These are phyloP conservation scores for Leptographium flavum DNA, from an alignment of 2,329 filamentous ascomycete species.

Conservation along the genomic window DNA sequence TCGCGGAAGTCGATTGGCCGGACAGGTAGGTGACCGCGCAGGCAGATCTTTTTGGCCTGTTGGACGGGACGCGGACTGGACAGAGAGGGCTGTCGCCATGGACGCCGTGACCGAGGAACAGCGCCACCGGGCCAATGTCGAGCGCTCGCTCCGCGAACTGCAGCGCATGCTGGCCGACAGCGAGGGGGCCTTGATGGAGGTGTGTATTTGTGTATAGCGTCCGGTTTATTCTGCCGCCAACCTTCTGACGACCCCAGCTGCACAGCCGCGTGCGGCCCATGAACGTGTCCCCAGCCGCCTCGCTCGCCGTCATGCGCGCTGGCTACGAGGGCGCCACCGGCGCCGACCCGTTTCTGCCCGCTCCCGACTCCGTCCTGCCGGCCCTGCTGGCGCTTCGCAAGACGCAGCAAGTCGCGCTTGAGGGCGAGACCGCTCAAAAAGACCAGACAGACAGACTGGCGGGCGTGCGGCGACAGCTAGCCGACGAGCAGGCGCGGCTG, in stretches of 20 bases:
- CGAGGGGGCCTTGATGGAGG: constrained; percentile 33
- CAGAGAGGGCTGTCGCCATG: no score
- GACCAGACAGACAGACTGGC: constrained; percentile 21
- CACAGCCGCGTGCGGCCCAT: constrained; percentile 2
- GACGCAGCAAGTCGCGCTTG: constrained; percentile 47
- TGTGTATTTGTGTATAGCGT: constrained; percentile 12
- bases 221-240: not conserved
- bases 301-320: constrained; percentile 38
- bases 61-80: no score
- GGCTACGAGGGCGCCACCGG: constrained; percentile 52
- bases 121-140: constrained; percentile 39
- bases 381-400: constrained; percentile 57
- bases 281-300: constrained; percentile 15
- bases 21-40: no score
- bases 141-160: constrained; percentile 54
- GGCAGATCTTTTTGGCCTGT: no score
- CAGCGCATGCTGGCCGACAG: constrained; percentile 42
- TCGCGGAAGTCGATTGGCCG: no score
- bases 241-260: constrained; percentile 9
- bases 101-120: constrained; percentile 15
- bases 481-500: constrained; percentile 34
- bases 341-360: constrained; percentile 51
- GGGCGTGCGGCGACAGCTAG: constrained; percentile 30
- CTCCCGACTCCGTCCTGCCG: constrained; percentile 52
- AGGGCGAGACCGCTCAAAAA: constrained; percentile 40